These are phyloP conservation scores for Blepharisma undulans DNA, from an alignment of 169 alveolate genomes.

Conservation along the genomic window DNA sequence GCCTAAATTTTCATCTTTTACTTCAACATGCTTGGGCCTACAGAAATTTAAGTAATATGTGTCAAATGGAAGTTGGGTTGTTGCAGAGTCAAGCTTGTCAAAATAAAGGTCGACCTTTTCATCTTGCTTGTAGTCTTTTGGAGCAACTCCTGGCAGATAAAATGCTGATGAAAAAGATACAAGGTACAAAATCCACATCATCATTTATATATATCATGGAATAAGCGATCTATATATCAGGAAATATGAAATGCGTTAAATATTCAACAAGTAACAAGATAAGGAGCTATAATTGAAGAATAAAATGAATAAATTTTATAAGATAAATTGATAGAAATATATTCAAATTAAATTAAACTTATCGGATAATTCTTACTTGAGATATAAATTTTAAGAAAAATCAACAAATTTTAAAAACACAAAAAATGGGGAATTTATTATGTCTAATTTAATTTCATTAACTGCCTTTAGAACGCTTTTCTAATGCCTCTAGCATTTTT, in stretches of 20 bases:
- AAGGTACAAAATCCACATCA: neutral
- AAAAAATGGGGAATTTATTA: neutral
- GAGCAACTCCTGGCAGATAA: conserved; percentile 37
- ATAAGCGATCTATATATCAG: neutral
- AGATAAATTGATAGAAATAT: neutral
- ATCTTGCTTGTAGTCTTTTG: neutral
- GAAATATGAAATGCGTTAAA: neutral
- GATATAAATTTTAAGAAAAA: neutral
- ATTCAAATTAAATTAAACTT: too few species aligned
- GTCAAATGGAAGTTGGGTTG: conserved; percentile 36
- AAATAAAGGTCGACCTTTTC: conserved; percentile 2
- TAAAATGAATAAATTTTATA: too few species aligned
- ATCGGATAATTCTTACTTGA: neutral
- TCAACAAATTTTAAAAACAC: neutral
- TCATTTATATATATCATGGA: neutral
- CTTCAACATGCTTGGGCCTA: neutral
- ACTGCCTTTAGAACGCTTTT: neutral
- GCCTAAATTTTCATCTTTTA: conserved; percentile 32
- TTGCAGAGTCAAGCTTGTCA: conserved; percentile 15
- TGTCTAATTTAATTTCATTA: neutral
- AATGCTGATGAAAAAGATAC: neutral
- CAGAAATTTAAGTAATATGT: conserved; percentile 26
- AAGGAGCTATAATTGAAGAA: neutral
- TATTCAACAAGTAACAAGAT: neutral
- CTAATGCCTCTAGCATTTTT: neutral